A percentile compares a stretch with the other conserved stretches of the same genome.
Conservation (phyloP, 345 rosid species). For the Ceriops decandra region DNA sequence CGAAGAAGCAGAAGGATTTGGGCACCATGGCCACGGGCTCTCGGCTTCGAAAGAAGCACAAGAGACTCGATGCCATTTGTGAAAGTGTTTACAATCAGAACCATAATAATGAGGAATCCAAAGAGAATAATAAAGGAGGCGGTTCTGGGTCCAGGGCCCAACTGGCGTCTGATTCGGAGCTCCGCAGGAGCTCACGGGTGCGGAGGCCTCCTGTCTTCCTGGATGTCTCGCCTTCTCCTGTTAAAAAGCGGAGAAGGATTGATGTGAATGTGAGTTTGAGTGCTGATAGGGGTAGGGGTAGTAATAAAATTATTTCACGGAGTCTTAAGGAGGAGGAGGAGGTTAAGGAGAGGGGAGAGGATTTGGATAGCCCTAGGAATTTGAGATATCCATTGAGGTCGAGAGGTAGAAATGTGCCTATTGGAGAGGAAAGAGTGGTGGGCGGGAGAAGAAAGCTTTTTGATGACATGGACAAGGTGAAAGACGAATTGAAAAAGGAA, state of each 20-base stretch:
- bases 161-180: conserved; percentile 38
- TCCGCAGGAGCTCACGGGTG: conserved; percentile 71
- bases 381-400: conserved; percentile 43
- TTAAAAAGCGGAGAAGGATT: conserved; percentile 47
- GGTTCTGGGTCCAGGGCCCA: conserved; percentile 18
- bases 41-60: conserved; percentile 69
- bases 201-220: conserved; percentile 63
- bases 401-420: conserved; percentile 5
- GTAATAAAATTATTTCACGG: conserved; percentile 15
- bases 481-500: conserved; percentile 19
- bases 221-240: conserved; percentile 78
- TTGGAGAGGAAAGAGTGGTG: conserved; percentile 10
- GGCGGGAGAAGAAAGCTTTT: conserved; percentile 59
- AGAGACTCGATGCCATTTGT: conserved; percentile 83
- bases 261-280: conserved; percentile 25
- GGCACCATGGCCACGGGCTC: conserved; percentile 42
- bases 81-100: conserved; percentile 68
- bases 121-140: conserved; percentile 20
- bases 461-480: conserved; percentile 23
- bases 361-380: conserved; percentile 37
- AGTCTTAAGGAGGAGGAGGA: conserved; percentile 23
- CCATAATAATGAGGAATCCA: conserved; percentile 42
- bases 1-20: conserved; percentile 27
- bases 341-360: conserved; percentile 27
- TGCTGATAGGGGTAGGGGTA: conserved; percentile 16